Percentiles rank a stretch among this genome's conserved stretches.
These are phyloP conservation scores for Dichotomopilus funicola DNA, from an alignment of 2,329 filamentous ascomycete genomes.

Conservation along the genomic window DNA sequence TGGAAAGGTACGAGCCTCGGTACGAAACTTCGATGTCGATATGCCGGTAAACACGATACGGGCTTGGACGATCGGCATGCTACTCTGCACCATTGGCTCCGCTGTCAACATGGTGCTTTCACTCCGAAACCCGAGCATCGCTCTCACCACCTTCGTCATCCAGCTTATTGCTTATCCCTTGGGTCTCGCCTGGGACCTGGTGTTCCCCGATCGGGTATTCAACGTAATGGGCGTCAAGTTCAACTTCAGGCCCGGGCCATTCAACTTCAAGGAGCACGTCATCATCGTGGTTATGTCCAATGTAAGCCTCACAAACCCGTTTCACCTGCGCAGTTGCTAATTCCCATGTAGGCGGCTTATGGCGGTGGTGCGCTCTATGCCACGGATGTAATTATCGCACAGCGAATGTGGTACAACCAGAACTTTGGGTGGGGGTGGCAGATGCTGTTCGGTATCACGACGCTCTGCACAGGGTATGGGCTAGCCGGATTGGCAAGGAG, in stretches of 20 bases:
- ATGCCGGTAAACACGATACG: slow-evolving; percentile 59
- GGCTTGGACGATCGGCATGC: slow-evolving; percentile 55
- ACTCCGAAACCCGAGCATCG: slow-evolving; percentile 51
- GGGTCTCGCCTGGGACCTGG: slow-evolving; percentile 47
- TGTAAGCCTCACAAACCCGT: slow-evolving; percentile 34
- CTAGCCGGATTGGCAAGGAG: slow-evolving; percentile 53
- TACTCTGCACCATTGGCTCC: slow-evolving; percentile 57
- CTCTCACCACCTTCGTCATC: slow-evolving; percentile 55
- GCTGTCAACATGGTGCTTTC: slow-evolving; percentile 56
- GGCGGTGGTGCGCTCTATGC: slow-evolving; percentile 53
- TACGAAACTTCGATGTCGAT: slow-evolving; percentile 58
- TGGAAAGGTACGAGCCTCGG: slow-evolving; percentile 54
- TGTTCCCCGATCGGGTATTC: slow-evolving; percentile 48
- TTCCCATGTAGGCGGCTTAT: slow-evolving; percentile 44
- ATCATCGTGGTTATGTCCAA: slow-evolving; percentile 60
- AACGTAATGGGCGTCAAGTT: slow-evolving; percentile 47
- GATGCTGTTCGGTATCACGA: slow-evolving; percentile 53
- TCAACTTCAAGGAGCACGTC: slow-evolving; percentile 58
- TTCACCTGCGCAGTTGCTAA: slow-evolving; percentile 8
- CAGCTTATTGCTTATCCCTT: slow-evolving; percentile 57
- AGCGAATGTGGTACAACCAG: slow-evolving; percentile 52
- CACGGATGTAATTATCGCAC: slow-evolving; percentile 45
- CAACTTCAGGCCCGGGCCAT: slow-evolving; percentile 50
- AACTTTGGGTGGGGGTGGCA: slow-evolving; percentile 53
- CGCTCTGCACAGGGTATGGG: slow-evolving; percentile 57